Conservation (phyloP, 1,139 yeast genomes). For the Ogataea hybrid region DNA sequence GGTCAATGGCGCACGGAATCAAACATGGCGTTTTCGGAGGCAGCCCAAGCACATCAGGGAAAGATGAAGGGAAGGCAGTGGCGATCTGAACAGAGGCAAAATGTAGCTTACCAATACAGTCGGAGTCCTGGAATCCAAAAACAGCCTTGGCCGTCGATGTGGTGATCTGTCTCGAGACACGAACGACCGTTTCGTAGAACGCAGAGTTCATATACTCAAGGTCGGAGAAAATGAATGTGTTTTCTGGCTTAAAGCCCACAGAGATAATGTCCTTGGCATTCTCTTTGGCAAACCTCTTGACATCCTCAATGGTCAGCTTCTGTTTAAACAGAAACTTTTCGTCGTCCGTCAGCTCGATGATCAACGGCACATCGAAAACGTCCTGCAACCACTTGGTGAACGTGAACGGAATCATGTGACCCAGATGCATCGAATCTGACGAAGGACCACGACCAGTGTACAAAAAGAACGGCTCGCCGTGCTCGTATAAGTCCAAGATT, state of each 20-base stretch:
- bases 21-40: conserved; percentile 89
- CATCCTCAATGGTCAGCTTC: conserved; percentile 84
- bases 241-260: conserved; percentile 91
- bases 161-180: conserved; percentile 93
- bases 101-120: conserved; percentile 91
- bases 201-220: conserved; percentile 90
- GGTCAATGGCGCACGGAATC: conserved; percentile 99
- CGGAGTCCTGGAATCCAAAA: conserved; percentile 95
- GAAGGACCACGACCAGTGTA: conserved; percentile 99
- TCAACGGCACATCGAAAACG: conserved; percentile 95
- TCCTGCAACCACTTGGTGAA: conserved; percentile 99
- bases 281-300: conserved; percentile 69
- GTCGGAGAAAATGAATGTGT: conserved; percentile 93
- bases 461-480: conserved; percentile 90
- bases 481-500: conserved; percentile 87
- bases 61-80: conserved; percentile 92
- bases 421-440: conserved; percentile 92
- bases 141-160: conserved; percentile 95
- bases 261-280: conserved; percentile 94
- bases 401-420: conserved; percentile 93
- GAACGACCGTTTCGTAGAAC: conserved; percentile 90
- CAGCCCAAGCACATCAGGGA: conserved; percentile 87
- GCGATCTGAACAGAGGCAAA: conserved; percentile 97
- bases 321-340: conserved; percentile 96
- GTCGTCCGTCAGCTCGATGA: conserved; percentile 94